phyloP scores from a whole-genome alignment of 2,329 filamentous ascomycete species.

The Hymenoscyphus fraxineus region DNA sequence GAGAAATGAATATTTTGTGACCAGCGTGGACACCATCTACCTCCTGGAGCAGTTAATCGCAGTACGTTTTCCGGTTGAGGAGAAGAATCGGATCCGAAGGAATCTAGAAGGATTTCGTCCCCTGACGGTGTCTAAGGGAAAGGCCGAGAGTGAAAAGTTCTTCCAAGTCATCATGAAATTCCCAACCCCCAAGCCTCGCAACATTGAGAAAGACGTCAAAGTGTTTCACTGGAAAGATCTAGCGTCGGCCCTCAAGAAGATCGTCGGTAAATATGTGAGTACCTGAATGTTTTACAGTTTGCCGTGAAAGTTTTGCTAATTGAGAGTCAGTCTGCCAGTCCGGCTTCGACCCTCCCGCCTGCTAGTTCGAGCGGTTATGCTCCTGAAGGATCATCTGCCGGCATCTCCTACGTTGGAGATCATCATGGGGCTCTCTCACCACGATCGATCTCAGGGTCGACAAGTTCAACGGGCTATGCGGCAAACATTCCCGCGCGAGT shows the following conservation, averaged over 20 bases:
- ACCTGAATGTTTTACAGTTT: not conserved
- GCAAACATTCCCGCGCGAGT: conserved; percentile 27
- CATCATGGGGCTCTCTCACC: conserved; percentile 34
- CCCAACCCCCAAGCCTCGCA: conserved; percentile 87
- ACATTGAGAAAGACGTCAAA: conserved; percentile 99
- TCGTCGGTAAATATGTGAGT: conserved; percentile 83
- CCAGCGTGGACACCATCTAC: conserved; percentile 93
- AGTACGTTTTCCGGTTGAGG: conserved; percentile 86
- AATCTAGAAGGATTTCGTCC: conserved; percentile 95
- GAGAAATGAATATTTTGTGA: conserved; percentile 86
- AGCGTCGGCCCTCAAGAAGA: conserved; percentile 86
- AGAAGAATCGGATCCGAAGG: conserved; percentile 95
- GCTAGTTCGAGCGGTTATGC: conserved; percentile 34
- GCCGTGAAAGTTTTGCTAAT: conserved; percentile 15
- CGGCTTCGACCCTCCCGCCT: conserved; percentile 34
- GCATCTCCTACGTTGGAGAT: conserved; percentile 29
- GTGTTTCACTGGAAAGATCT: conserved; percentile 97
- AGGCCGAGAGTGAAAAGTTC: conserved; percentile 89
- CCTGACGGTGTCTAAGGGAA: conserved; percentile 87
- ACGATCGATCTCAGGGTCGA: conserved; percentile 31
- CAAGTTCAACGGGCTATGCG: conserved; percentile 27
- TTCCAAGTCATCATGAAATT: conserved; percentile 99
- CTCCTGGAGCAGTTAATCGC: conserved; percentile 89
- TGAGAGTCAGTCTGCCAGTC: conserved; percentile 32
- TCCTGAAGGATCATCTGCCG: conserved; percentile 29